A percentile compares a stretch with the other conserved stretches of the same genome.
Conservation (phyloP, 2,329 filamentous ascomycete species). For the Pseudogymnoascus sp. region DNA sequence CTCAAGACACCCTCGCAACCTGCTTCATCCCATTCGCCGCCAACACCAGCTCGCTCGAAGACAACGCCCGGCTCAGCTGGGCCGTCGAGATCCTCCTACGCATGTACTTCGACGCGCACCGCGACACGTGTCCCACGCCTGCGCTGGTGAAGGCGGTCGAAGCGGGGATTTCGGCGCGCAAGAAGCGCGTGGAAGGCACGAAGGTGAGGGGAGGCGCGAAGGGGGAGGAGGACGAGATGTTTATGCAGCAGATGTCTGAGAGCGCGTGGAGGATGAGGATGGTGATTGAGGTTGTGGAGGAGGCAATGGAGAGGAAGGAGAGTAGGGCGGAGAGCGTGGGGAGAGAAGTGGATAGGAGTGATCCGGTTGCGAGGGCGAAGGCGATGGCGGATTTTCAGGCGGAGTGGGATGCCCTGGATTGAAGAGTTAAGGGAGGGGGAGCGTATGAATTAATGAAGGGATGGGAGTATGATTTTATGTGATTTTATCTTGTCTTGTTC, state of each 20-base stretch:
- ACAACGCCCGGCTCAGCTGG: conserved; percentile 50
- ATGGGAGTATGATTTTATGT: neutral
- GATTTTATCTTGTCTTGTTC: neutral
- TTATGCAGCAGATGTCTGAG: neutral
- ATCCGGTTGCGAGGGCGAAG: neutral
- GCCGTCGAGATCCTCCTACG: conserved; percentile 44
- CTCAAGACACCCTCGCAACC: conserved; percentile 39
- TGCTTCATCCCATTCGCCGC: conserved; percentile 47
- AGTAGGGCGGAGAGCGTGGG: conserved; percentile 27
- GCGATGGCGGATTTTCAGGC: neutral
- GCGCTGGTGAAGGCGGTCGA: conserved; percentile 38
- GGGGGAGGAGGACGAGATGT: neutral
- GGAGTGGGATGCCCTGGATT: neutral
- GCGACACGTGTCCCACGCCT: conserved; percentile 12
- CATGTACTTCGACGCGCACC: conserved; percentile 32
- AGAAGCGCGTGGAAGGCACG: conserved; percentile 15
- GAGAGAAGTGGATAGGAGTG: conserved; percentile 18
- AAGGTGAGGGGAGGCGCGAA: neutral
- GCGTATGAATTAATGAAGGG: neutral
- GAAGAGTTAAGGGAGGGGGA: neutral
- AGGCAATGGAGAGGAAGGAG: conserved; percentile 35
- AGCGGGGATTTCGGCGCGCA: conserved; percentile 43
- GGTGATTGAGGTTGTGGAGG: conserved; percentile 15
- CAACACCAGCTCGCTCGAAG: conserved; percentile 35
- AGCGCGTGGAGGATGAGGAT: neutral